Conservation (phyloP, 129 eudicot genomes). For the Mikania micrantha region DNA sequence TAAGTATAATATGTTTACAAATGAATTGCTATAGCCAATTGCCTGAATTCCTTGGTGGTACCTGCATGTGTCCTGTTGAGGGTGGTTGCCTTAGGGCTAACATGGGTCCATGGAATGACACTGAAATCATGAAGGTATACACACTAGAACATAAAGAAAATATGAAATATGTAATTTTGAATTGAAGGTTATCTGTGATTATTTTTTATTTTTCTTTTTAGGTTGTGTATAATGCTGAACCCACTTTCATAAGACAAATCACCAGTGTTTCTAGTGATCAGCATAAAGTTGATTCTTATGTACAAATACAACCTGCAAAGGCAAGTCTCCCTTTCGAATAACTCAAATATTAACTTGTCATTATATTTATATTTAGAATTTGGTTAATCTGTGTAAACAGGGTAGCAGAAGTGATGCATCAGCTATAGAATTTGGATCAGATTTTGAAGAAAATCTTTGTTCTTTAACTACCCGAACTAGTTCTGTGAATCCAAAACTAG, state of each 20-base stretch:
- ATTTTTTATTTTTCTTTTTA: conserved; percentile 13
- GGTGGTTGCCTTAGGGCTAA: conserved; percentile 81
- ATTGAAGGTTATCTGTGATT: not conserved
- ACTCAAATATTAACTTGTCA: not conserved
- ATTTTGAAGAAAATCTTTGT: conserved; percentile 39
- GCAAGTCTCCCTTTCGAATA: conserved; percentile 17
- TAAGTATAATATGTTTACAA: not conserved
- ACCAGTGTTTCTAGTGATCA: conserved; percentile 44
- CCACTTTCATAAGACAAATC: conserved; percentile 48
- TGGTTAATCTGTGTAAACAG: conserved; percentile 33
- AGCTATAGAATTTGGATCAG: conserved; percentile 47
- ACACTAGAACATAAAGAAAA: not conserved
- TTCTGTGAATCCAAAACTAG: conserved; percentile 26
- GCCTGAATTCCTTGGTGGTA: conserved; percentile 92
- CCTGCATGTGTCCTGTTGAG: conserved; percentile 67
- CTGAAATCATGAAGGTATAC: conserved; percentile 81
- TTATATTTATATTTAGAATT: not conserved
- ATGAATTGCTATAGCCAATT: conserved; percentile 48
- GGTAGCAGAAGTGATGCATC: conserved; percentile 46
- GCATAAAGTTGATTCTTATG: conserved; percentile 39
- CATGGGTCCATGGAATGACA: conserved; percentile 88
- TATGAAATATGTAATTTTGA: not conserved
- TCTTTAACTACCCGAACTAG: conserved; percentile 38
- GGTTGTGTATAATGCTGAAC: conserved; percentile 60
- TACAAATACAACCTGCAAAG: conserved; percentile 45